Evolutionary conservation across 139 green algal genomes (phyloP).

Genomic region (Zygnema circumcarinatum): DNA sequence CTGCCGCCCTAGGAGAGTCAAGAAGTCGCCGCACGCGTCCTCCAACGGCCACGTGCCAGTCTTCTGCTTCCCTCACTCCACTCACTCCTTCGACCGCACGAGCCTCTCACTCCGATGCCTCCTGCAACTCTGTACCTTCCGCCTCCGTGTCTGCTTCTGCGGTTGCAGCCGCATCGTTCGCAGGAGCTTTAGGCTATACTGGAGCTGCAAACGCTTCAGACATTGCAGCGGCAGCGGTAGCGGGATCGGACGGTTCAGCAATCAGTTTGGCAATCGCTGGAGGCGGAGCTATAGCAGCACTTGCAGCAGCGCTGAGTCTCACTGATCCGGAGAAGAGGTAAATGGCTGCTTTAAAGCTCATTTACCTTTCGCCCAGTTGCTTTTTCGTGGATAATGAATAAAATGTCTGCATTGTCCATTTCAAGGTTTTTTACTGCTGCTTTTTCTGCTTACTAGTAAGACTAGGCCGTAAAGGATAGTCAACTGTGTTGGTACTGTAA

Average conservation of each 20-base stretch:
- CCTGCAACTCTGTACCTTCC: no score
- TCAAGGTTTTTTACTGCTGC: no score
- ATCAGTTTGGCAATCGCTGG: conserved; percentile 31
- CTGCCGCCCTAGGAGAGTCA: neutral
- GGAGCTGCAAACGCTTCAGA: conserved; percentile 1
- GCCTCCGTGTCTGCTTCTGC: neutral
- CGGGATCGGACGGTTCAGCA: neutral
- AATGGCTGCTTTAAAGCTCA: no score
- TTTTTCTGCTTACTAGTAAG: no score
- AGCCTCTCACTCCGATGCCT: neutral
- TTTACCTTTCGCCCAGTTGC: no score
- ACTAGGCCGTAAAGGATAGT: no score
- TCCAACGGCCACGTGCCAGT: neutral
- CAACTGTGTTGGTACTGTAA: no score
- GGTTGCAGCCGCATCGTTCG: neutral
- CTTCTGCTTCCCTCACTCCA: neutral
- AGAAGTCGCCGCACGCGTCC: neutral
- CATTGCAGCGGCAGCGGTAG: no score
- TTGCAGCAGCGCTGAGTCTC: conserved; percentile 43
- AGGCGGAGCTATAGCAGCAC: conserved; percentile 36
- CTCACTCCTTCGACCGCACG: neutral
- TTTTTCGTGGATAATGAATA: no score
- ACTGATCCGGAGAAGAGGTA: conserved; percentile 57
- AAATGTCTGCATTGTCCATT: neutral
- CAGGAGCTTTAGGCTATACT: neutral